Evolutionary conservation across 805 yeast species (phyloP).

Genomic region (Nakazawaea wyomingensis): DNA sequence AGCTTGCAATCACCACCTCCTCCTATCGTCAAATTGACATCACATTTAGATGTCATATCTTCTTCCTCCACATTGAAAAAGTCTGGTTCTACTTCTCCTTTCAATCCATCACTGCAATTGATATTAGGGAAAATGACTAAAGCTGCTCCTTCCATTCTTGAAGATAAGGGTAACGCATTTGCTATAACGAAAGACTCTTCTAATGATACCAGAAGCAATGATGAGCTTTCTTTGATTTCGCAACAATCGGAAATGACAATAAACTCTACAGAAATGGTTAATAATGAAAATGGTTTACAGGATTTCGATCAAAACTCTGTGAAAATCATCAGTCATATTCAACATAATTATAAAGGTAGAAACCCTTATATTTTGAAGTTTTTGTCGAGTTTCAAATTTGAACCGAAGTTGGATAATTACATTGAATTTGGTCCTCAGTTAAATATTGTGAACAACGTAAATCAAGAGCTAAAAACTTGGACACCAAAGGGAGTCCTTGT

Average conservation of each 20-base stretch:
- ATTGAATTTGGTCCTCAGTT: conserved; percentile 58
- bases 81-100: background rate
- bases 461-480: conserved; percentile 18
- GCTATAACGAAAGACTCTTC: conserved; percentile 30
- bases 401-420: conserved; percentile 54
- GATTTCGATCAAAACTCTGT: background rate
- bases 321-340: conserved; percentile 15
- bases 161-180: conserved; percentile 35
- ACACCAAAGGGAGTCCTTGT: conserved; percentile 50
- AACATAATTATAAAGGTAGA: conserved; percentile 61
- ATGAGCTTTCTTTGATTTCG: conserved; percentile 1
- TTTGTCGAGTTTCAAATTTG: conserved; percentile 46
- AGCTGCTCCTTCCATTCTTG: conserved; percentile 33
- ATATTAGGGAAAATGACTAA: conserved; percentile 18
- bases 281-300: conserved; percentile 17
- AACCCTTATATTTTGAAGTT: conserved; percentile 59
- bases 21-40: background rate
- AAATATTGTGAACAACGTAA: background rate
- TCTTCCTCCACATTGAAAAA: background rate
- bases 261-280: conserved; percentile 21
- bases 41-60: conserved; percentile 7
- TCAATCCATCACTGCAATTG: conserved; percentile 2
- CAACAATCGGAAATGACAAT: conserved; percentile 14
- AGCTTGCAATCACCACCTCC: background rate
- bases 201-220: conserved; percentile 13